Evolutionary conservation across 2,329 filamentous ascomycete species (phyloP), one percentile per base, ranked within the genome.

Genomic region (Aulographum hederae): DNA sequence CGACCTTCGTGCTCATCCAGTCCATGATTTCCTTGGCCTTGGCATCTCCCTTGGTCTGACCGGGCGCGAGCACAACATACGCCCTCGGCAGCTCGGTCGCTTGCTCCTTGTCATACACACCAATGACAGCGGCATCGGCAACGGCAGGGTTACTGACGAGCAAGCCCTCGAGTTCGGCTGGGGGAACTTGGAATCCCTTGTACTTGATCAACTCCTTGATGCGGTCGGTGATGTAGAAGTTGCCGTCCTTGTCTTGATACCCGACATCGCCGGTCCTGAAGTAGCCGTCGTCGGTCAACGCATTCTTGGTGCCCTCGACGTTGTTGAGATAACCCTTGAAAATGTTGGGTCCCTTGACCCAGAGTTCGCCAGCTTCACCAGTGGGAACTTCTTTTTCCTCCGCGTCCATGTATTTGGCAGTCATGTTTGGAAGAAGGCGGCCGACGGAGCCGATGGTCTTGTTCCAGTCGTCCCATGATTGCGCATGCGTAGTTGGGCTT

Each of bases 151-250:
- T 56, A 5, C 44, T 47, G 2, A 63, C 33, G 0, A 65, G 43
- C 19, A 59, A 30, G 1, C 50, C 57, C 43, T 64, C 60, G 1
- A 65, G 44, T 35, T 64, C 61, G 0, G 59, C 58, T 1, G 61
- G 61, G 6, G 60, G 55, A 12, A 64, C 57, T 43, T 64, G 59
- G 20, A 61, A 44, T 2, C 60, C 61, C 38, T 62, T 61, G 32
- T 54, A 56, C 38, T 55, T 56, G 42, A 56, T 56, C 31, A 56
- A 41, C 34, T 56, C 53, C 39, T 56, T 56, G 32, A 82, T 63
- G 5, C 84, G 75, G 47, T 94, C 85, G 1, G 85, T 92, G 48
- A 93, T 86, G 58, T 74, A 93, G 45, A 91, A 80, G 46, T 91
- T 80, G 18, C 78, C 78, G 31, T 78, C 64, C 28, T 65, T 58